Percentiles rank a stretch among this genome's conserved stretches.
These are phyloP conservation scores for Aureobasidium melanogenum DNA, from an alignment of 2,329 filamentous ascomycete genomes.

Conservation along the genomic window DNA sequence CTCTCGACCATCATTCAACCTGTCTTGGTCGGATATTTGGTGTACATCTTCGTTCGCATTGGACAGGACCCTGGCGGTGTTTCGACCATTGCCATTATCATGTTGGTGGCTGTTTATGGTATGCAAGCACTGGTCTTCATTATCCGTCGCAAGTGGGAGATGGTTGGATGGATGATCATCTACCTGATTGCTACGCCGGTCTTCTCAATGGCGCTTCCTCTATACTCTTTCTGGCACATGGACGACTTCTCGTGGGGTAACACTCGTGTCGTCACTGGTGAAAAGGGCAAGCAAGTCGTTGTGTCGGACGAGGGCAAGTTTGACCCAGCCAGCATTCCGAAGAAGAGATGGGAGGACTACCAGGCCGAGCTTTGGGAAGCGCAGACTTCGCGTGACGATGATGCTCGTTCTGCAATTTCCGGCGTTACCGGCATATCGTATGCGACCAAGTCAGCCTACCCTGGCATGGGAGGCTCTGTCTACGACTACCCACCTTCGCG, in stretches of 20 bases:
- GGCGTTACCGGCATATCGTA: slow-evolving; percentile 64
- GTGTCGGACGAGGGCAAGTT: slow-evolving; percentile 98
- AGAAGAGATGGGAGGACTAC: slow-evolving; percentile 99
- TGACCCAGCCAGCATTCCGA: slow-evolving; percentile 82
- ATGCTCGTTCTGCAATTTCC: slow-evolving; percentile 79
- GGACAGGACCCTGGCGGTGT: slow-evolving; percentile 53
- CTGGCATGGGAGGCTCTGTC: slow-evolving; percentile 39
- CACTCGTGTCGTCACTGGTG: slow-evolving; percentile 91
- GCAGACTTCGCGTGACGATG: slow-evolving; percentile 65
- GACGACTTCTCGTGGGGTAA: slow-evolving; percentile 99
- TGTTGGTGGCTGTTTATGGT: slow-evolving; percentile 94
- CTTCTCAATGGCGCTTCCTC: slow-evolving; percentile 79
- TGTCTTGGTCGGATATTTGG: slow-evolving; percentile 80
- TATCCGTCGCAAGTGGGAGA: slow-evolving; percentile 93
- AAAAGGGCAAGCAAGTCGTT: slow-evolving; percentile 84
- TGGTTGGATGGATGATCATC: slow-evolving; percentile 98
- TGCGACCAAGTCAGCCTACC: slow-evolving; percentile 68
- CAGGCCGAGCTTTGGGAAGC: slow-evolving; percentile 96
- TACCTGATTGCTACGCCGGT: slow-evolving; percentile 87
- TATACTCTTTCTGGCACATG: slow-evolving; percentile 99
- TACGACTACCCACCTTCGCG: slow-evolving; percentile 49
- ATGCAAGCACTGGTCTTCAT: slow-evolving; percentile 97
- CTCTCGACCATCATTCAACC: slow-evolving; percentile 88
- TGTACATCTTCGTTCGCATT: slow-evolving; percentile 76
- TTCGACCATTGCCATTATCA: slow-evolving; percentile 77